Percentiles rank a stretch among this genome's conserved stretches.
Evolutionary conservation across 768 basidiomycete genomes (phyloP).

Genomic region (Psilocybe azurescens): DNA sequence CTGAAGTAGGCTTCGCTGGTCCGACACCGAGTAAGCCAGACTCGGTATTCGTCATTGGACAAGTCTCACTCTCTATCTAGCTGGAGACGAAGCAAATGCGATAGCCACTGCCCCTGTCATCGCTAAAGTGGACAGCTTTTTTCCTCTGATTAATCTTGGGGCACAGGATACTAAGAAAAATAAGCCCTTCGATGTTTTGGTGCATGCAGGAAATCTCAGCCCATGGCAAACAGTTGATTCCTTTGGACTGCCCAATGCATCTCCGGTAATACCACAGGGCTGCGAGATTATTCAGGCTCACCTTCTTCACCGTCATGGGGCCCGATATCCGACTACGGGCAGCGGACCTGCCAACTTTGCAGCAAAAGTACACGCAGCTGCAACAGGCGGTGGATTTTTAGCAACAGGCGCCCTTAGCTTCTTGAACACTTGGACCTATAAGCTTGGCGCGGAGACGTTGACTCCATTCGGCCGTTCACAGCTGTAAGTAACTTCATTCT

Average conservation of each 20-base stretch:
- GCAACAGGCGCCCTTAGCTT: conserved; percentile 64
- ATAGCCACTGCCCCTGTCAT: conserved; percentile 47
- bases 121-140: conserved; percentile 39
- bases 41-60: too few relatives aligned
- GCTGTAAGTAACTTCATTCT: conserved; percentile 41
- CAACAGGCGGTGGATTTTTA: conserved; percentile 45
- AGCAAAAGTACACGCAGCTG: conserved; percentile 49
- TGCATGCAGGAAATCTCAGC: conserved; percentile 52
- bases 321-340: conserved; percentile 58
- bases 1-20: conserved; percentile 50
- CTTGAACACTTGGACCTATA: conserved; percentile 77
- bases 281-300: conserved; percentile 58
- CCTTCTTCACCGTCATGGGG: conserved; percentile 73
- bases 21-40: conserved; percentile 49
- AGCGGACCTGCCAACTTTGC: conserved; percentile 52
- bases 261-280: conserved; percentile 48
- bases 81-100: conserved; percentile 47
- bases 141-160: conserved; percentile 46
- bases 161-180: conserved; percentile 35
- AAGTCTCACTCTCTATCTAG: conserved; percentile 23
- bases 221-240: conserved; percentile 57
- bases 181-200: conserved; percentile 46
- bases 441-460: conserved; percentile 76
- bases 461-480: conserved; percentile 81
- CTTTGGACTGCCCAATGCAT: conserved; percentile 54